Evolutionary conservation across 306 rosid genomes (phyloP).

Genomic region (Trichosanthes cucumerina): DNA sequence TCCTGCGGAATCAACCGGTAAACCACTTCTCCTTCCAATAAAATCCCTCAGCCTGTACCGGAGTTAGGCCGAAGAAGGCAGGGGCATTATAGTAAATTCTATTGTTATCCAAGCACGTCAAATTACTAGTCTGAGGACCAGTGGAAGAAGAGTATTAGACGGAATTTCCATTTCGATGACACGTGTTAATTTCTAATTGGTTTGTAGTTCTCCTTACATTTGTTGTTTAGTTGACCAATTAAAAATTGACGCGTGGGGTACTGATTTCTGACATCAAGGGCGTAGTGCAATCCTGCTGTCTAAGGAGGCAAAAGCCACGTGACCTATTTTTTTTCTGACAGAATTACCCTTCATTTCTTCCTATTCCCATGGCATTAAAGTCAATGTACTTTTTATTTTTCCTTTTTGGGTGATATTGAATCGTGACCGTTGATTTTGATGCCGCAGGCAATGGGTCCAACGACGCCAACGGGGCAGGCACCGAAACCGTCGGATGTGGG

Average conservation of each 20-base stretch:
- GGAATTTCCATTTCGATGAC: background rate
- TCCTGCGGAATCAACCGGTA: constrained; percentile 46
- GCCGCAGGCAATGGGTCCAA: constrained; percentile 12
- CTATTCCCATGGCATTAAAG: background rate
- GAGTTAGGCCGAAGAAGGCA: background rate
- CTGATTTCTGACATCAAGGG: background rate
- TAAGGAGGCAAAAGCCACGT: background rate
- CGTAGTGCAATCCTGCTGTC: background rate
- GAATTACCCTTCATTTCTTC: background rate
- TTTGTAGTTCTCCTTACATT: background rate
- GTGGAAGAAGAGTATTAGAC: constrained; percentile 1
- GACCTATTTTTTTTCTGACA: background rate
- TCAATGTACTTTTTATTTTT: background rate
- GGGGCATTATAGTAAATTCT: background rate
- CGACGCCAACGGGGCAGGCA: background rate
- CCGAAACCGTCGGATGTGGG: constrained; percentile 2
- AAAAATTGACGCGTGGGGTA: background rate
- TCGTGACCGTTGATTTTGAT: background rate
- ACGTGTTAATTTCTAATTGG: background rate
- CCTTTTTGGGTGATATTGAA: background rate
- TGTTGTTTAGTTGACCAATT: background rate
- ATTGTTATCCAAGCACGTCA: background rate
- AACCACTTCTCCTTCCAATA: background rate
- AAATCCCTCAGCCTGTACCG: background rate
- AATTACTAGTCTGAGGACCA: background rate